Evolutionary conservation across 1,139 yeast genomes (phyloP), one percentile per base, ranked within the genome.

Genomic region (Eremothecium coryli): DNA sequence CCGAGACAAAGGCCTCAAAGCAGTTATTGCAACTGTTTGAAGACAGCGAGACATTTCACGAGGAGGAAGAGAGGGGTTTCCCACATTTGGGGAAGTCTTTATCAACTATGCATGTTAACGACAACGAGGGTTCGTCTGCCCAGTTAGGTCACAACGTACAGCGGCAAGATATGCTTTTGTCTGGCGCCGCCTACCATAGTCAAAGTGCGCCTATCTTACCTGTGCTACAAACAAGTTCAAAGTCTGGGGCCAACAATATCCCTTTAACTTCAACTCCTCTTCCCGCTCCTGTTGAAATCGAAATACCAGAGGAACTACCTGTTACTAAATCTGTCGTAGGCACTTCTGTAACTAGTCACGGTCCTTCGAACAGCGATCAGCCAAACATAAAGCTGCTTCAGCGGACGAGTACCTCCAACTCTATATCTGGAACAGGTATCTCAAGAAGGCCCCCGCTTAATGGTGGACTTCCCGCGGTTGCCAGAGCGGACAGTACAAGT

Each of bases 21-120:
- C 80, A 93, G 3, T 61, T 85, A 27, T 62, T 79, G 38, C 76
- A 77, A 55, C 61, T 85, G 23, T 85, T 85, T 54, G 86, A 80
- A 36, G 71, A 64, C 27, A 45, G 49, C 14, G 60, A 53, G 15
- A 58, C 44, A 2, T 38, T 44, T 21, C 29, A 37, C 35, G 53
- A 52, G 18, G 43, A 38, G 20, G 32, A 37, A 6, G 49, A 47
- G 20, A 29, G 38, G 2, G 56, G 50, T 13, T 39, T 40, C 21
- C 41, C 53, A 31, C 38, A 43, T 31, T 38, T 44, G 10, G 36
- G 43, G 5, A 45, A 42, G 26, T 40, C 41, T n/a, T 29, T 36
- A 3, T 42, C 50, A 1, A 32, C 42, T 10, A 24, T 43, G 10
- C 49, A 38, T 31, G 26, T 43, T 22, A 32, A 10, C n/a, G 34